Evolutionary conservation across 352 stramenopile genomes (phyloP).

Genomic region (Lagenidium sp.): DNA sequence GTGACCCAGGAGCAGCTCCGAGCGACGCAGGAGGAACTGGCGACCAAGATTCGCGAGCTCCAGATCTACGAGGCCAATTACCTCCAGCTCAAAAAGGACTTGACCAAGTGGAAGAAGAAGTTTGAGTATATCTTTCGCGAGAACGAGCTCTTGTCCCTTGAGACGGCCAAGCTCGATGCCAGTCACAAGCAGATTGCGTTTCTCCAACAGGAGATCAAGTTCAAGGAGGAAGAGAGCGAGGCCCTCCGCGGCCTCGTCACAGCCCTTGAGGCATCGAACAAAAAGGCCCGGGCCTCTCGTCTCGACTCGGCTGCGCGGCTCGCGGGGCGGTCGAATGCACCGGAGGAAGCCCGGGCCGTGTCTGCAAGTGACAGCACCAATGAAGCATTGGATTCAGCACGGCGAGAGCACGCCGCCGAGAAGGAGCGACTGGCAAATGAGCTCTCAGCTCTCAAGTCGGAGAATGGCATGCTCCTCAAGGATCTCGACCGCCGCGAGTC

Average conservation of each 20-base stretch:
- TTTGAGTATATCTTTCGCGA: slow-evolving; percentile 84
- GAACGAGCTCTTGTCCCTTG: slow-evolving; percentile 76
- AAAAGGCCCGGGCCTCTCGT: slow-evolving; percentile 65
- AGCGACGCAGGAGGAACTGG: slow-evolving; percentile 69
- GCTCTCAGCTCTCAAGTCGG: slow-evolving; percentile 49
- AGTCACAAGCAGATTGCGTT: slow-evolving; percentile 80
- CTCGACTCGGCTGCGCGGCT: slow-evolving; percentile 39
- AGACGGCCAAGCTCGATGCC: slow-evolving; percentile 78
- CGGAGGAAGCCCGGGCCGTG: slow-evolving; percentile 13
- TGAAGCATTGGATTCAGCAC: slow-evolving; percentile 22
- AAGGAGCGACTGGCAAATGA: slow-evolving; percentile 35
- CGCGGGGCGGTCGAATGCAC: slow-evolving; percentile 12
- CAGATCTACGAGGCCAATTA: slow-evolving; percentile 80
- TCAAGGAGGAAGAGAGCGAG: slow-evolving; percentile 73
- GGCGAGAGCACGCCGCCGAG: slow-evolving; percentile 27
- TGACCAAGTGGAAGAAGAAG: slow-evolving; percentile 79
- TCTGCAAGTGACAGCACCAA: slow-evolving; percentile 23
- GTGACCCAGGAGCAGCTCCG: slow-evolving; percentile 53
- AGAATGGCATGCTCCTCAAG: slow-evolving; percentile 67
- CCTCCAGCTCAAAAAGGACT: slow-evolving; percentile 65
- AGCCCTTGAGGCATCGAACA: slow-evolving; percentile 68
- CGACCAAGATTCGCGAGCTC: slow-evolving; percentile 70
- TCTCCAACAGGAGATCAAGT: slow-evolving; percentile 79
- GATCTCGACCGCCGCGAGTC: slow-evolving; percentile 65
- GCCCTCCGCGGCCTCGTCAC: slow-evolving; percentile 65